Conservation (phyloP, 1,284 basidiomycete species). For the Ustilago esculenta region DNA sequence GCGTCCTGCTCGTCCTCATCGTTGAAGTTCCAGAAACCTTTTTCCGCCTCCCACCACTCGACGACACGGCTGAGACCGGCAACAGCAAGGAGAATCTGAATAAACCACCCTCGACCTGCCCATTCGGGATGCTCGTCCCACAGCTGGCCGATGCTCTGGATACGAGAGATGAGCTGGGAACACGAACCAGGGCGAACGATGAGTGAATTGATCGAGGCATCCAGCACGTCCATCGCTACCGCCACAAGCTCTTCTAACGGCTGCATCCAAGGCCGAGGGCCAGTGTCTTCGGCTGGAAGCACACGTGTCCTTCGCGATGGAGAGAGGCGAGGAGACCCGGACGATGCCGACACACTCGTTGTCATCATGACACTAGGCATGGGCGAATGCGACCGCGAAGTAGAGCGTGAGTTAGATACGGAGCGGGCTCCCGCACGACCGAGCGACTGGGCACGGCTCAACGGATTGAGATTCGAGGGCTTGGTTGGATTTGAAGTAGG, state of each 20-base stretch:
- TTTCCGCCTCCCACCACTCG: conserved; percentile 99
- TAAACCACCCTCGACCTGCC: conserved; percentile 98
- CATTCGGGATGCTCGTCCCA: conserved; percentile 99
- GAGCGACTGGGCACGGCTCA: conserved; percentile 40
- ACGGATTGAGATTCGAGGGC: conserved; percentile 45
- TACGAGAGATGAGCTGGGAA: conserved; percentile 84
- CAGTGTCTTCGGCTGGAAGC: conserved; percentile 47
- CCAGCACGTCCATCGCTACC: conserved; percentile 92
- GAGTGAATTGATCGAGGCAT: conserved; percentile 86
- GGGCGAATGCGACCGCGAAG: conserved; percentile 92
- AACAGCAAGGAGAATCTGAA: conserved; percentile 86
- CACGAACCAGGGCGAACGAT: conserved; percentile 85
- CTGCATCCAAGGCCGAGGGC: conserved; percentile 71
- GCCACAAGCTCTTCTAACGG: conserved; percentile 91
- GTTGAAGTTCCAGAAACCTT: conserved; percentile 99
- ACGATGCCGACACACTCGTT: conserved; percentile 52
- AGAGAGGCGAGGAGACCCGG: conserved; percentile 55
- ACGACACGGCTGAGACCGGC: conserved; percentile 94
- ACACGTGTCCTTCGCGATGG: conserved; percentile 49
- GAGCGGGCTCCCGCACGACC: conserved; percentile 47
- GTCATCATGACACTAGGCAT: conserved; percentile 72
- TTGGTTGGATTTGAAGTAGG: conserved; percentile 29
- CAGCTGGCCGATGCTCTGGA: conserved; percentile 87
- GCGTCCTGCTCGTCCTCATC: conserved; percentile 76
- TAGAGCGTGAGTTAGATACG: conserved; percentile 85